Conservation (phyloP, 208 protist species). For the Trypanosoma brucei region DNA sequence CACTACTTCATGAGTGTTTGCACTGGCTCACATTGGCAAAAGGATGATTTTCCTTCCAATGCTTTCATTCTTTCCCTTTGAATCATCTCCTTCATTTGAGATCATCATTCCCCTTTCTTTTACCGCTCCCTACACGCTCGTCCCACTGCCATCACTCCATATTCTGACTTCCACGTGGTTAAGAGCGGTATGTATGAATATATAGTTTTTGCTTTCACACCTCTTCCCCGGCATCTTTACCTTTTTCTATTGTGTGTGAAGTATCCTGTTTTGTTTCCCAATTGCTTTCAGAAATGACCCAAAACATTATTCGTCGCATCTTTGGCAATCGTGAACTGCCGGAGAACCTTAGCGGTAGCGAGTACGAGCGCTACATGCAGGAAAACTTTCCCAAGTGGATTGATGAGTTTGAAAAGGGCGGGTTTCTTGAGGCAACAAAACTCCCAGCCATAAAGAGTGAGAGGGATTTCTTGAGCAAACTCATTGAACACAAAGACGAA, state of each 20-base stretch:
- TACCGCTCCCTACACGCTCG: not conserved
- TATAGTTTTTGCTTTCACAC: too few species aligned
- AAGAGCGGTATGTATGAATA: too few species aligned
- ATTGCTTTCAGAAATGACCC: constrained; percentile 33
- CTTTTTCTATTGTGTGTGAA: too few species aligned
- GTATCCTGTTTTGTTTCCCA: too few species aligned
- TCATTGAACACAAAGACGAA: constrained; percentile 84
- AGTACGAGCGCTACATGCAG: constrained; percentile 86
- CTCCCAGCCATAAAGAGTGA: constrained; percentile 78
- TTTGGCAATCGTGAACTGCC: constrained; percentile 79
- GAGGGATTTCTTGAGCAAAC: constrained; percentile 80
- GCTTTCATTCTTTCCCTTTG: too few species aligned
- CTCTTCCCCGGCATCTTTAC: too few species aligned
- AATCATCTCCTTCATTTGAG: not conserved
- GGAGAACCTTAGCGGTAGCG: constrained; percentile 59
- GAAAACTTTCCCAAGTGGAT: constrained; percentile 83
- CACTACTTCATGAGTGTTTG: too few species aligned
- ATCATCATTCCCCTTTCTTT: constrained; percentile 5
- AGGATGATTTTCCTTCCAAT: too few species aligned
- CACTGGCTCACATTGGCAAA: too few species aligned
- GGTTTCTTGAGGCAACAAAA: constrained; percentile 86
- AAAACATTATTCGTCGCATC: constrained; percentile 85
- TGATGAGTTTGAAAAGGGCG: constrained; percentile 84
- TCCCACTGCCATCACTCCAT: not conserved
- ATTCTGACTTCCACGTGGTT: too few species aligned